Conservation (phyloP, 371 early-diverging fungal genomes). For the Mortierella sp. region DNA sequence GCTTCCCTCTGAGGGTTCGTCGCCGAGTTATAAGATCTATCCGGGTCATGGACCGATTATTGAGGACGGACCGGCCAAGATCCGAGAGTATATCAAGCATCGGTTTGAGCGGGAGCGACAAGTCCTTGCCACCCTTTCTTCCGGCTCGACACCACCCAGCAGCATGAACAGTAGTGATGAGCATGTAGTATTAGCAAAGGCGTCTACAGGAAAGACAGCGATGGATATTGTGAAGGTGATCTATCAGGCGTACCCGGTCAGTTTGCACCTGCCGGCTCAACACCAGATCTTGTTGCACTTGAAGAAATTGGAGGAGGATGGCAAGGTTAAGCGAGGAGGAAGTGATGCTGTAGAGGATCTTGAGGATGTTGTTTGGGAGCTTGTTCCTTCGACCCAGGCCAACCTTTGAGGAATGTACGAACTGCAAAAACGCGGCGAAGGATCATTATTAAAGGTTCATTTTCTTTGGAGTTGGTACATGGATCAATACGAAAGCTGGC, state of each 20-base stretch:
- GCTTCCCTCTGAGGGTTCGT: no score
- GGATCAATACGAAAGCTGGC: no score
- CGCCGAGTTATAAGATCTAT: slow-evolving; percentile 45
- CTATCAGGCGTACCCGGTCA: slow-evolving; percentile 73
- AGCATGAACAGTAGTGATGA: neutral
- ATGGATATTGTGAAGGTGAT: slow-evolving; percentile 74
- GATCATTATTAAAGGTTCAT: neutral
- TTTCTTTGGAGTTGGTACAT: neutral
- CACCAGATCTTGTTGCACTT: slow-evolving; percentile 76
- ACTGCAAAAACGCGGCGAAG: neutral
- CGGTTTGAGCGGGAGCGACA: slow-evolving; percentile 83
- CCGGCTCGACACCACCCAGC: neutral
- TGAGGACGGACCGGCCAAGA: slow-evolving; percentile 66
- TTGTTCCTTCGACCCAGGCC: slow-evolving; percentile 15
- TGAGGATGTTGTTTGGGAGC: slow-evolving; percentile 41
- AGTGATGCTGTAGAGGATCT: slow-evolving; percentile 38
- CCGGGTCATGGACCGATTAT: slow-evolving; percentile 87
- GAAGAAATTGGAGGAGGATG: slow-evolving; percentile 76
- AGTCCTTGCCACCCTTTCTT: slow-evolving; percentile 68
- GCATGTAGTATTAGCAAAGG: no score
- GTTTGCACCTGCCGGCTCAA: slow-evolving; percentile 74
- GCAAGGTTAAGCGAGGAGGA: slow-evolving; percentile 58
- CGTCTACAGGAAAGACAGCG: slow-evolving; percentile 58
- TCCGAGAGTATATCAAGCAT: slow-evolving; percentile 80
- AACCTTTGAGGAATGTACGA: slow-evolving; percentile 13